Percentiles rank a stretch among this genome's conserved stretches.
phyloP scores from a whole-genome alignment of 139 green algal genomes.

The Tetraselmis chui region DNA sequence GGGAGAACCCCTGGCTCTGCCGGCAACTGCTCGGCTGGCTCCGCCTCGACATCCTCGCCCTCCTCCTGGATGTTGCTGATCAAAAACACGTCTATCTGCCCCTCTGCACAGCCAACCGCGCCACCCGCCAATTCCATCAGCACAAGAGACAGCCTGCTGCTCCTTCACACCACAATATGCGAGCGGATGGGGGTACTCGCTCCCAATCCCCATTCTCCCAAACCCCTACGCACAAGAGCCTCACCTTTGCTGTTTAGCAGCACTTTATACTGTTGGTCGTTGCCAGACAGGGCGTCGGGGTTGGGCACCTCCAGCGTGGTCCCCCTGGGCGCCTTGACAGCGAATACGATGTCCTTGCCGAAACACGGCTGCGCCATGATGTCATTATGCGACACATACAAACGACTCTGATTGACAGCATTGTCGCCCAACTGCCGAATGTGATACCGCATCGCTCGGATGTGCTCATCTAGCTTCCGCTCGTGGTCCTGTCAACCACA shows the following conservation, averaged over 20 bases:
- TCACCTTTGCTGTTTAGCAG: neutral
- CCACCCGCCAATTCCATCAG: no score
- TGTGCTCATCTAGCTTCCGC: constrained; percentile 40
- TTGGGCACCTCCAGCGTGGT: constrained; percentile 74
- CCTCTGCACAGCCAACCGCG: no score
- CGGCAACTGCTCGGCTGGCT: no score
- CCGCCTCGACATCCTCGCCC: no score
- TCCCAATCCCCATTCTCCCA: no score
- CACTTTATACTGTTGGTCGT: constrained; percentile 9
- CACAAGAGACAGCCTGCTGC: no score
- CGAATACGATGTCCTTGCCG: constrained; percentile 69
- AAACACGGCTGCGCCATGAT: constrained; percentile 61
- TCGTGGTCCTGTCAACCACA: constrained; percentile 31
- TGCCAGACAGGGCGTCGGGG: constrained; percentile 27
- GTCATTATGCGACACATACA: constrained; percentile 78
- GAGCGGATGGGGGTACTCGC: no score
- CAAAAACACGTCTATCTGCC: neutral
- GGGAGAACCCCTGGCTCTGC: no score
- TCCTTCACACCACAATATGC: no score
- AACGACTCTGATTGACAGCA: constrained; percentile 40
- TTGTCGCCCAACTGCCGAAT: constrained; percentile 30
- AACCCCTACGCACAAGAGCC: no score
- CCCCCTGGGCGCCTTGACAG: constrained; percentile 65
- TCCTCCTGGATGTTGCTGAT: neutral
- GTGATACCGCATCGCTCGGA: constrained; percentile 26